Base-by-base conservation (phyloP, 768 basidiomycete species). In the Polyporus arcularius region DNA sequence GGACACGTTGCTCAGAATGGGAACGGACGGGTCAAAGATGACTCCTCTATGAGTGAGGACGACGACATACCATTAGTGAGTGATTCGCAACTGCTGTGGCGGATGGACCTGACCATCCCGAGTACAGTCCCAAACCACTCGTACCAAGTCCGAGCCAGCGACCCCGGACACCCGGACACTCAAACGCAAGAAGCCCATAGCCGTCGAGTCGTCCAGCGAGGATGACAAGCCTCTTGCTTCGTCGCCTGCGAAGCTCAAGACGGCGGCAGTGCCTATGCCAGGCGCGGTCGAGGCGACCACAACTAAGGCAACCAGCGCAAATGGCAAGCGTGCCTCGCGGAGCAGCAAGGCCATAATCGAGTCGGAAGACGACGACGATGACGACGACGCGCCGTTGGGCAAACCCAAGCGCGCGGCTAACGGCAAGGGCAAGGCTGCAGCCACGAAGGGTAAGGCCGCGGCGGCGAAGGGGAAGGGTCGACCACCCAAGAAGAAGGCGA, bases 151-250 rank as follows among this genome's bases (percentile, higher is more conserved):
- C 41, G 75, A 78, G 66, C 68, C 72, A 16, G 60, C 65, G 57
- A 71, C 74, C 48, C 73, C 70, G 49, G 67, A 70, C 62, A 56
- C 70, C 61, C 70, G 68, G 15, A 46, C 60, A 21, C 65, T 72
- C 61, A 92, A 92, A 75, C 84, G 87, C 70, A 88, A 87, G 77
- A 84, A 83, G 67, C 74, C 78, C 28, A 71, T 75, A 30, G 79
- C 80, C 60, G 78, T 77, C 21, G 82, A 82, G 15, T 79, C 85
- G 53, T 88, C 86, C 31, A 88, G 85, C 61, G 89, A 90, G 48
- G 88, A 92, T 64, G 89, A 91, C 57, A 78, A 77, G 16, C 89
- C 88, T 54, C 80, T 90, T 41, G 86, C 89, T 51, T 88, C 89
- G 30, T 89, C 90, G 41, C 89, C 88, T 18, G 79, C 76, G 4